Evolutionary conservation across 345 rosid species (phyloP), one percentile per base, ranked within the genome.

Genomic region (Gossypium australe): DNA sequence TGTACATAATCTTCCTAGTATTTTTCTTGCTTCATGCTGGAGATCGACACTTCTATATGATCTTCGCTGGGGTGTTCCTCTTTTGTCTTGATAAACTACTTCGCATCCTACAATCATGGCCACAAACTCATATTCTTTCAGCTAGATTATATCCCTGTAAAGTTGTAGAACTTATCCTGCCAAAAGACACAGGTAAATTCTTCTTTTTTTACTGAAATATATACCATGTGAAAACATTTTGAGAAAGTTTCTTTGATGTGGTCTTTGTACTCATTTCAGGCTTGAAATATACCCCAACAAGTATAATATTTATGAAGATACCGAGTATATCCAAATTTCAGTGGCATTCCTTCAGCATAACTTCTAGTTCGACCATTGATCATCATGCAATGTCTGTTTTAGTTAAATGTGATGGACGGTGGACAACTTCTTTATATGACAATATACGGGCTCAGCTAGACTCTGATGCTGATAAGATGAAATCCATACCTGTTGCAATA

Each of bases 311-410:
- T 51, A 53, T 94, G 83, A 94, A 92, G 85, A 82, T 94, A 79
- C 90, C 94, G 0, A 70, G 73, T 41, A 76, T 92, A 65, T 92
- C 96, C 7, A 82, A 58, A 80, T 84, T 84, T 58, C 92, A 94
- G 55, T 90, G 97, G 97, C 98, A 94, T 80, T 77, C 94, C 48
- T 94, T 94, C 86, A 94, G 95, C 64, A 75, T 94, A 73, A 87
- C 86, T 77, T 90, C 95, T 6, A 89, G 91, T 85, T 91, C 95
- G 7, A 79, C 67, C 7, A 79, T 79, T 27, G 89, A 87, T 63
- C 75, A 82, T 70, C 75, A 81, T 22, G 84, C 84, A 2, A 81
- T 94, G 81, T 84, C 98, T 59, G 16, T 94, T 29, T 61, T 89
- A 70, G 74, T 89, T 61, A 94, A 89, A 83, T 88, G 97, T 58